Base-by-base conservation (phyloP, 331 rosid species). In the Stylosanthes scabra region DNA sequence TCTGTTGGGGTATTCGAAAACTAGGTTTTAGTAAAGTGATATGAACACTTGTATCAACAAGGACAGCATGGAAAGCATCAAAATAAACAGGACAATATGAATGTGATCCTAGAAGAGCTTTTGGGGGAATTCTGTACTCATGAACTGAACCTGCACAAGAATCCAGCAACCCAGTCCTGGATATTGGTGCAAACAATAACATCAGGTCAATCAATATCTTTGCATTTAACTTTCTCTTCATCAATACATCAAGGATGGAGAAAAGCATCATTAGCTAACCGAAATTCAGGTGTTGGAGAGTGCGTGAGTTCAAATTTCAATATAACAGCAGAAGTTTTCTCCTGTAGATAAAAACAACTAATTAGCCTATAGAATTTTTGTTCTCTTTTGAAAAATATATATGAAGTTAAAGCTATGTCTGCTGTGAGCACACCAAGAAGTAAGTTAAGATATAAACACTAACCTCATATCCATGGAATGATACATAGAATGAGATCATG, bases 291-390 rank as follows among this genome's bases (percentile, higher is more conserved):
- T 55, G 76, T 73, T 39, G 91, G 92, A 44, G 91, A 83, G 78
- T 88, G 85, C 92, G 90, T 79, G 68, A 90, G 94, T 83, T 92
- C 97, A 82, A 92, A 92, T 87, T 90, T 92, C 89, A 92, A 74
- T 78, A 92, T 81, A 69, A 90, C 88, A 42, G 91, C 86, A 73
- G 96, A 84, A 15, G 92, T 78, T 50, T 77, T 77, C 27, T 78
- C 96, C 97, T 92, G 88, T 47, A 70, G 81, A 80, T 56, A 69
- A 49, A 44, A 39, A 51, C n/a, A 63, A 75, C 49, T 72, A 6
- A 67, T 74, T 44, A 79, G 74, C 58, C 3, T 10, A 52, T 52
- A 14, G 58, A 15, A 2, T 2, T 51, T 51, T 15, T 14, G 7
- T 51, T 51, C 37, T 31, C 37, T 31, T 31, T 31, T 31, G 37